These are phyloP conservation scores for Cryptosporidium felis DNA, from an alignment of 169 alveolate genomes.

Conservation along the genomic window DNA sequence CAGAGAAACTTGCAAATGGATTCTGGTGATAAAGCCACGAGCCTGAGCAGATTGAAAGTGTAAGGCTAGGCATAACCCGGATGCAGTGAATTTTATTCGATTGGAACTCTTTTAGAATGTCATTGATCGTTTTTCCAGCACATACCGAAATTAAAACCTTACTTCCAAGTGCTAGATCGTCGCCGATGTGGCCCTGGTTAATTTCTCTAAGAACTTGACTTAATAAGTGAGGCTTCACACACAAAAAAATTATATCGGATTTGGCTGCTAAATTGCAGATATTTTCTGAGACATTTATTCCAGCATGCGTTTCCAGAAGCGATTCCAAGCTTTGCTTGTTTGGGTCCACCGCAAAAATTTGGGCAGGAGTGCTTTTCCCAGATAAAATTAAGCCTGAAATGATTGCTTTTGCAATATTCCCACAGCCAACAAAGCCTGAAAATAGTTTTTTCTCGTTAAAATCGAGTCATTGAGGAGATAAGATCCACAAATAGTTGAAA, in stretches of 20 bases:
- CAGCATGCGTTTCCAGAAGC: background rate
- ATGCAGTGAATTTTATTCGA: constrained; percentile 23
- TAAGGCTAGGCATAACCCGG: constrained; percentile 53
- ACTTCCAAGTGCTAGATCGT: constrained; percentile 15
- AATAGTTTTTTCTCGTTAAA: background rate
- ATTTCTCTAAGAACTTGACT: background rate
- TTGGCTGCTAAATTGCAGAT: background rate
- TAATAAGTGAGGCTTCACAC: constrained; percentile 41
- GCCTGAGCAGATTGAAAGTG: constrained; percentile 41
- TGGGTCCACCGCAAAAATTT: constrained; percentile 15
- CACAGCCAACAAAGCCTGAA: constrained; percentile 65
- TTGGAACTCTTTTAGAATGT: background rate
- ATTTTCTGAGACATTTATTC: background rate
- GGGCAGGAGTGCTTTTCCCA: background rate
- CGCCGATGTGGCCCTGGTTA: background rate
- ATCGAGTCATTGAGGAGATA: background rate
- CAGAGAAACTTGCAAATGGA: constrained; percentile 13
- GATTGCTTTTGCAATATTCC: constrained; percentile 60
- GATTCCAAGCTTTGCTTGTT: background rate
- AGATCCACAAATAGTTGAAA: background rate
- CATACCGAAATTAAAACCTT: constrained; percentile 63
- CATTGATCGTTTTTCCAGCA: constrained; percentile 54
- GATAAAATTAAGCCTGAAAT: constrained; percentile 34
- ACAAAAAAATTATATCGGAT: constrained; percentile 58
- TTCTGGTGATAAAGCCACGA: constrained; percentile 55